Conservation (phyloP, 2,329 filamentous ascomycete species). For the Colletotrichum aenigma region DNA sequence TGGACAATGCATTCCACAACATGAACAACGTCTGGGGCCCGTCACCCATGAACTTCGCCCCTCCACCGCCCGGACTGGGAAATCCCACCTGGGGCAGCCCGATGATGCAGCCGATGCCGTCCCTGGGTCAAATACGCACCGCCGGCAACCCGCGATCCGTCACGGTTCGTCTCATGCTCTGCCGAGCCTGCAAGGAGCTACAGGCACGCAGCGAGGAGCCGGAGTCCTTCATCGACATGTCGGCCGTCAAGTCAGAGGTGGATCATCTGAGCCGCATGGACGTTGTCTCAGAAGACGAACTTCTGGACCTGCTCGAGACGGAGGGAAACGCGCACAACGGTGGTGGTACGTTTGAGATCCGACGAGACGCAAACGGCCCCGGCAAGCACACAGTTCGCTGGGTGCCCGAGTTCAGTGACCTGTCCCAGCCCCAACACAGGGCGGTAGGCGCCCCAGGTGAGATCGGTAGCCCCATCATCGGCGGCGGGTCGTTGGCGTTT, state of each 20-base stretch:
- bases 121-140: slow-evolving; percentile 1
- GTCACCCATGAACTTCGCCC: slow-evolving; percentile 31
- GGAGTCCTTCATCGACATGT: slow-evolving; percentile 74
- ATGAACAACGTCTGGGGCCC: slow-evolving; percentile 47
- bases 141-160: slow-evolving; percentile 39
- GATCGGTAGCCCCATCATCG: slow-evolving; percentile 69
- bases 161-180: slow-evolving; percentile 74
- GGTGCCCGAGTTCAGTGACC: slow-evolving; percentile 54
- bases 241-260: slow-evolving; percentile 66
- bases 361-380: slow-evolving; percentile 47
- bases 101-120: slow-evolving; percentile 10
- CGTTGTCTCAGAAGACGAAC: slow-evolving; percentile 63
- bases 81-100: slow-evolving; percentile 39
- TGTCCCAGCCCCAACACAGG: slow-evolving; percentile 42
- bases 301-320: slow-evolving; percentile 87
- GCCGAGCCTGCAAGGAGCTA: slow-evolving; percentile 75
- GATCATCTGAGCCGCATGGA: slow-evolving; percentile 17
- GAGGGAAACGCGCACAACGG: slow-evolving; percentile 87
- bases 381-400: slow-evolving; percentile 55
- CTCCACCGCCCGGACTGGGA: slow-evolving; percentile 50
- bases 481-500: slow-evolving; percentile 37
- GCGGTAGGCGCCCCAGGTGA: slow-evolving; percentile 66
- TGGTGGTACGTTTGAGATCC: slow-evolving; percentile 83
- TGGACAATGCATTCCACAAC: slow-evolving; percentile 42
- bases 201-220: slow-evolving; percentile 42